Evolutionary conservation across 306 rosid genomes (phyloP), one percentile per base, ranked within the genome.

Genomic region (Vigna trinervia): DNA sequence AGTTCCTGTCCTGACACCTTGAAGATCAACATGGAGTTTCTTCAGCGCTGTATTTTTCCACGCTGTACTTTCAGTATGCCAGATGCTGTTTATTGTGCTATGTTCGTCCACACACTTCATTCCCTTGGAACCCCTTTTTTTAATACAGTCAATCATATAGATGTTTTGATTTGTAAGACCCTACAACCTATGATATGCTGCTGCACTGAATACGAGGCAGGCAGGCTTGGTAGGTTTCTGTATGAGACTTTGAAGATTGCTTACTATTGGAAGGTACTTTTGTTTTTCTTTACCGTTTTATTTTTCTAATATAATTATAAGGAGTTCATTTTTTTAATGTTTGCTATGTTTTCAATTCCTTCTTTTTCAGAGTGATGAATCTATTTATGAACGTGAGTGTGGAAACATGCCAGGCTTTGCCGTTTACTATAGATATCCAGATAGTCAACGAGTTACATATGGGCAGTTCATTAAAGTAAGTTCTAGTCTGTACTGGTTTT

Each of bases 401-500:
- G 97, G 99, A 85, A 95, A 95, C 87, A 95, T 89, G 99, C 99
- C 99, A 1, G 99, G 99, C 62, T 95, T 95, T 84, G 97, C 99
- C 47, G 97, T 95, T 61, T 95, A 92, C 86, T 95, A 95, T 78
- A 87, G 99, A 87, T 88, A 86, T 85, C 99, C 99, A 19, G 86
- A 95, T 82, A 88, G 97, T 82, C 97, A 92, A 80, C 88, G 99
- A 68, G 99, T 95, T 76, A 85, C 93, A 12, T 95, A 90, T 66
- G 94, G 93, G 80, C 99, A 95, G 80, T 95, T 95, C 86, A 90
- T 95, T 69, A 95, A 93, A 97, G 99, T 85, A 78, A 80, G 93
- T 79, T 63, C 43, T 26, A 23, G 34, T 85, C 48, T 56, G 60
- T 85, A 51, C 61, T 73, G n/a, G 50, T 66, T 78, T 76, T 30